Conservation (phyloP, 257 asterid species). For the Nicotiana paniculata region DNA sequence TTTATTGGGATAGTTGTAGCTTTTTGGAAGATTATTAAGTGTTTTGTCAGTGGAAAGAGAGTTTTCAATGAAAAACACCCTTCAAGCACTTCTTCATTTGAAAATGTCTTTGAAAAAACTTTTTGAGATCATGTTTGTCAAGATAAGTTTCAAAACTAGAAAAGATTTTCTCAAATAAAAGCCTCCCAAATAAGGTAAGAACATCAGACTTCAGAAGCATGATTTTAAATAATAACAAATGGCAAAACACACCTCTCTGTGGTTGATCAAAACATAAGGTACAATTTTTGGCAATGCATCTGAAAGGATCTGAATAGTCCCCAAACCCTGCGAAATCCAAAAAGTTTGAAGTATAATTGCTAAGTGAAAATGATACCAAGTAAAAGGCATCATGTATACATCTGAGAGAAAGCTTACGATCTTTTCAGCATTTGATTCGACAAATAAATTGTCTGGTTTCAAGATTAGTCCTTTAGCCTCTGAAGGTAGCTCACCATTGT, state of each 20-base stretch:
- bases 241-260: constrained; percentile 68
- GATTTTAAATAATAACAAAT: not conserved
- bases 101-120: not conserved
- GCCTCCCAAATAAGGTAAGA: not conserved
- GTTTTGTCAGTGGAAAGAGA: not conserved
- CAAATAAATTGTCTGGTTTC: constrained; percentile 39
- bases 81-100: not conserved
- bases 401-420: constrained; percentile 36
- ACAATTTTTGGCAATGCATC: constrained; percentile 85
- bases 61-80: not conserved
- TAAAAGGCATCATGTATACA: not conserved
- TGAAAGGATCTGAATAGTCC: constrained; percentile 88
- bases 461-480: constrained; percentile 27
- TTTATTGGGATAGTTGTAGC: not conserved
- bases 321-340: constrained; percentile 55
- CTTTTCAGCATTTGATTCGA: constrained; percentile 52
- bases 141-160: not conserved
- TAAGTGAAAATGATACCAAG: not conserved
- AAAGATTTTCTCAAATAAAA: not conserved
- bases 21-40: not conserved
- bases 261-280: constrained; percentile 91
- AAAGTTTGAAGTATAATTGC: not conserved
- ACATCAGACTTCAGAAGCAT: not conserved
- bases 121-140: not conserved
- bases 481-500: constrained; percentile 32